Conservation (phyloP, 2,329 filamentous ascomycete species). For the Calonectria montana region DNA sequence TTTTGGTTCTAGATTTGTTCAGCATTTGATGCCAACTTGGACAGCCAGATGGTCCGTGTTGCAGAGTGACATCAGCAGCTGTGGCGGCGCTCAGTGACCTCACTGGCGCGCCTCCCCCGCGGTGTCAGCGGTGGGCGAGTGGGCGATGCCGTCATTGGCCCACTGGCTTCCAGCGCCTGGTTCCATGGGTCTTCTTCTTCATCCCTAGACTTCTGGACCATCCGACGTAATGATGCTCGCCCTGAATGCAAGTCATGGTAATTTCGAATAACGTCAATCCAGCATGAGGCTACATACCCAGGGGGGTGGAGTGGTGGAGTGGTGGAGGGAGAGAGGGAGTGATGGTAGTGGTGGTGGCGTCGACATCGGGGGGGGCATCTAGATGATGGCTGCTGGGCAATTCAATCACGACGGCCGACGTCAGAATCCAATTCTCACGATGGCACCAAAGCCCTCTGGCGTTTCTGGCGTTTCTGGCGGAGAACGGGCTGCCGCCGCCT, state of each 20-base stretch:
- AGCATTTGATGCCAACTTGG: background rate
- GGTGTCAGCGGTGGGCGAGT: background rate
- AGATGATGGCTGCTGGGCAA: background rate
- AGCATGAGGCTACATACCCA: background rate
- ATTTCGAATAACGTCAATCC: background rate
- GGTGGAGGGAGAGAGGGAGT: background rate
- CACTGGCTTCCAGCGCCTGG: background rate
- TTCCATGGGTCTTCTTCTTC: background rate
- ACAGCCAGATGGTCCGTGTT: constrained; percentile 6
- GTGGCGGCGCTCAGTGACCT: constrained; percentile 33
- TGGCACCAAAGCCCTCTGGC: background rate
- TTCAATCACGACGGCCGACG: background rate
- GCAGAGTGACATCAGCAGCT: constrained; percentile 39
- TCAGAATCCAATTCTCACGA: background rate
- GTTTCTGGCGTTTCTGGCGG: background rate
- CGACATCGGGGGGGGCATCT: background rate
- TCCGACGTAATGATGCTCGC: constrained; percentile 7
- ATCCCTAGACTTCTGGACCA: background rate
- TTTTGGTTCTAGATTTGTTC: background rate
- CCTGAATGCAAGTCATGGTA: background rate
- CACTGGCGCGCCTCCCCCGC: constrained; percentile 33
- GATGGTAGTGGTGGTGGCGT: background rate
- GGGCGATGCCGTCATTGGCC: constrained; percentile 37
- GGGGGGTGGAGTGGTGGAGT: background rate
- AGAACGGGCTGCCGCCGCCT: background rate